phyloP scores from a whole-genome alignment of 495 filamentous ascomycete species.

The Penicillium atrosanguineum region DNA sequence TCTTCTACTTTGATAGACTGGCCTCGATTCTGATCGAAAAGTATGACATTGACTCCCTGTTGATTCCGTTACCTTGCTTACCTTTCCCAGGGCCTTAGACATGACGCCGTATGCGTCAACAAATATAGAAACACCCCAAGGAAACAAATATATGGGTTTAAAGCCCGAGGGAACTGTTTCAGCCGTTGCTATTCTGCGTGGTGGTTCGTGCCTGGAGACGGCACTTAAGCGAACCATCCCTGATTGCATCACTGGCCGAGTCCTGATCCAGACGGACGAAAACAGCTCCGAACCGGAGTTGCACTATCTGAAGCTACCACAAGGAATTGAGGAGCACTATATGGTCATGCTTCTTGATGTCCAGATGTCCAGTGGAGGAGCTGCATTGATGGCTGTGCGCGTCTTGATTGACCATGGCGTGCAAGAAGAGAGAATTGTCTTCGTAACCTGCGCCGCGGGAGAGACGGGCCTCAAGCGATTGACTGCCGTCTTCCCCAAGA shows the following conservation, averaged over 20 bases:
- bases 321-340: slow-evolving; percentile 65
- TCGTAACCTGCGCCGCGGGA: slow-evolving; percentile 85
- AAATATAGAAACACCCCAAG: slow-evolving; percentile 66
- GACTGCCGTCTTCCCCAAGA: slow-evolving; percentile 79
- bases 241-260: slow-evolving; percentile 82
- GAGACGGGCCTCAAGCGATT: slow-evolving; percentile 76
- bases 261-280: slow-evolving; percentile 86
- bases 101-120: slow-evolving; percentile 60
- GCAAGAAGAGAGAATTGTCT: slow-evolving; percentile 77
- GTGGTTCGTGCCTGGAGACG: slow-evolving; percentile 81
- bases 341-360: slow-evolving; percentile 85
- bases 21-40: slow-evolving; percentile 80
- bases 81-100: slow-evolving; percentile 61
- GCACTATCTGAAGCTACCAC: slow-evolving; percentile 78
- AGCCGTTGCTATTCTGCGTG: slow-evolving; percentile 84
- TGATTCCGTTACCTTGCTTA: slow-evolving; percentile 4
- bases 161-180: slow-evolving; percentile 66
- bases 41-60: slow-evolving; percentile 36
- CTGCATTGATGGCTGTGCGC: slow-evolving; percentile 93
- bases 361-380: slow-evolving; percentile 90
- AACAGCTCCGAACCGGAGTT: slow-evolving; percentile 86
- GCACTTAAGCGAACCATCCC: slow-evolving; percentile 86
- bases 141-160: slow-evolving; percentile 65
- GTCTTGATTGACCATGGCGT: slow-evolving; percentile 94
- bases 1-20: slow-evolving; percentile 93